Base-by-base conservation (phyloP, 2,329 filamentous ascomycete genomes). In the Raffaelea albimanens region DNA sequence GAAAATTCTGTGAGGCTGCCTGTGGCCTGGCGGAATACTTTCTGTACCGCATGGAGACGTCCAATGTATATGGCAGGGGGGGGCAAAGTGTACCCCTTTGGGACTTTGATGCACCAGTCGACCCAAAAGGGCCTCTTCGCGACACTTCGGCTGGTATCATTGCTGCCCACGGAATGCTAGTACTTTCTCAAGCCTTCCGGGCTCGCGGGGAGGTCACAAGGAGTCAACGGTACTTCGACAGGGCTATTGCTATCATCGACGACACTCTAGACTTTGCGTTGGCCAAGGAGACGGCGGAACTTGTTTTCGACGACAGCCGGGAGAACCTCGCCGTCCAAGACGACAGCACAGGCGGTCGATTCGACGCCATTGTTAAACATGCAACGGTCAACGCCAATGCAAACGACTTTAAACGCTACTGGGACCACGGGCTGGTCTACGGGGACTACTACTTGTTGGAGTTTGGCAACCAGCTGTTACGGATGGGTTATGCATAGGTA, bases 21-120 rank as follows among this genome's bases (percentile, higher is more conserved):
- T 63, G 65, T 4, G 63, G 63, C 1, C 58, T 73, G 34, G 69
- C 71, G 1, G 63, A 73, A 29, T 76, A 74, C 49, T 77, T 78
- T 49, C 51, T 76, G 11, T 45, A 56, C 0, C 60, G 69, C 1
- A 57, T 75, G 1, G 55, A 61, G 0, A 62, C 63, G 13, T 40
- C 44, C 5, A 38, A 16, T 10, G 7, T 29, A 13, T 29, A 13
- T 29, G 25, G 25, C 13, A 29, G 25, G 20, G 23, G 45, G 2
- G 29, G 45, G 19, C 41, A 49, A 33, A 56, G 53, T 3, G 64
- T 67, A 1, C 56, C 61, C 34, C 31, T 51, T 11, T 57, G 60
- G 3, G 61, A 62, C 16, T 48, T 49, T 11, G 46, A 53, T 29
- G 49, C 49, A 9, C 48, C 50, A n/a, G 5, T 47, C 16, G 48